Conservation (phyloP, 1,284 basidiomycete species). For the Xerocomus nothofagi region DNA sequence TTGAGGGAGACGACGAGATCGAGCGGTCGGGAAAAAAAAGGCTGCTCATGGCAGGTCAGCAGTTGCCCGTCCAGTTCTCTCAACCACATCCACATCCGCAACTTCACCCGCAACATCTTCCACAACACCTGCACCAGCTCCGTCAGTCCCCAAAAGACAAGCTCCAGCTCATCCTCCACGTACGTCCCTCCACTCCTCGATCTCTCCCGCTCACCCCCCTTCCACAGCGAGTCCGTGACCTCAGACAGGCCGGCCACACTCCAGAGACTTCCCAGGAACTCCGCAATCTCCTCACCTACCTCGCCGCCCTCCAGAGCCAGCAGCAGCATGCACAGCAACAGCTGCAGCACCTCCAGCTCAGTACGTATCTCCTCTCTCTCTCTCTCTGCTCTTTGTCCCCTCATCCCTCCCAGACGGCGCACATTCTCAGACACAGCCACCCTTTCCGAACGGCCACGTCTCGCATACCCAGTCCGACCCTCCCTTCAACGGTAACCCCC, state of each 20-base stretch:
- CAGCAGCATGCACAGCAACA: constrained; percentile 34
- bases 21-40: constrained; percentile 11
- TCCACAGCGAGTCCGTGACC: constrained; percentile 31
- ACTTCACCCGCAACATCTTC: constrained; percentile 6
- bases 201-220: background rate
- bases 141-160: constrained; percentile 26
- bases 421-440: constrained; percentile 22
- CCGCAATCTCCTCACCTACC: constrained; percentile 26
- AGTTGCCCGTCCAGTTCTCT: constrained; percentile 28
- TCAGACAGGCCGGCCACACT: constrained; percentile 34
- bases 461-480: constrained; percentile 20
- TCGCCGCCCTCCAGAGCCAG: constrained; percentile 28
- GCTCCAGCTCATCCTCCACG: constrained; percentile 25
- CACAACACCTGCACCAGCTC: constrained; percentile 12
- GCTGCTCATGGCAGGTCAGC: constrained; percentile 33
- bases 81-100: constrained; percentile 25
- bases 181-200: background rate
- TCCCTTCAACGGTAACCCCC: constrained; percentile 16
- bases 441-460: constrained; percentile 29
- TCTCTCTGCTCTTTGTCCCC: background rate
- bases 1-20: constrained; percentile 15
- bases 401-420: constrained; percentile 27
- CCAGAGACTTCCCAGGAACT: constrained; percentile 34
- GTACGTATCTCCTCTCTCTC: constrained; percentile 22
- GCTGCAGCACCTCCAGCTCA: constrained; percentile 31